Evolutionary conservation across 345 rosid genomes (phyloP).

Genomic region (Physaria fendleri): DNA sequence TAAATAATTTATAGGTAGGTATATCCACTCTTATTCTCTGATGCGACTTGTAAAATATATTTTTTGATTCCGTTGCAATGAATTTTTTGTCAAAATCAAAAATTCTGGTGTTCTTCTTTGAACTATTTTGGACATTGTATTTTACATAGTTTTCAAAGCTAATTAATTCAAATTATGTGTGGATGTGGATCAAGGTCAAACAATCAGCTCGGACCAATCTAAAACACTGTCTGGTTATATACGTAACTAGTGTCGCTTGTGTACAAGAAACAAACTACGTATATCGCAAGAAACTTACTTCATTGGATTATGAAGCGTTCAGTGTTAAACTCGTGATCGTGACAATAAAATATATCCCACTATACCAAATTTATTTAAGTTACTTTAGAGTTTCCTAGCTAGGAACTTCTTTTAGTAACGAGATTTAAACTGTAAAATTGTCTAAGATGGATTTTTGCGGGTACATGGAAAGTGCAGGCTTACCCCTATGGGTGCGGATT

Average conservation of each 20-base stretch:
- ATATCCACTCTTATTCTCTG: constrained; percentile 16
- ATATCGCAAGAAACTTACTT: constrained; percentile 6
- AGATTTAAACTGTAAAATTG: no score
- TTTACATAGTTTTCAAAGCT: background rate
- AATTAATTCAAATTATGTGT: background rate
- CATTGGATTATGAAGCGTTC: background rate
- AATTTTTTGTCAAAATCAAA: constrained; percentile 1
- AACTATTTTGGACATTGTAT: background rate
- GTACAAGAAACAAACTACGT: constrained; percentile 12
- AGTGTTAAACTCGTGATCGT: no score
- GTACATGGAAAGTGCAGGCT: no score
- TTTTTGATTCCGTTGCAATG: background rate
- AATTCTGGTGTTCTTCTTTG: background rate
- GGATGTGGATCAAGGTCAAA: background rate
- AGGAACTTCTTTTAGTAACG: no score
- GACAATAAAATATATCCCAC: no score
- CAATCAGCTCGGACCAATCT: background rate
- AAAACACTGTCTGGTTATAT: background rate
- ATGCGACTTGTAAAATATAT: constrained; percentile 5
- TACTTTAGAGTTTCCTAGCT: no score
- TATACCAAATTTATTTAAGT: no score
- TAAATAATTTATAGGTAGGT: constrained; percentile 12
- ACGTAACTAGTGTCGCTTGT: constrained; percentile 12
- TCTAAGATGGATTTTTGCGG: no score
- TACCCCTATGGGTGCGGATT: no score